Evolutionary conservation across 2,329 filamentous ascomycete species (phyloP).

Genomic region (Colletotrichum siamense): DNA sequence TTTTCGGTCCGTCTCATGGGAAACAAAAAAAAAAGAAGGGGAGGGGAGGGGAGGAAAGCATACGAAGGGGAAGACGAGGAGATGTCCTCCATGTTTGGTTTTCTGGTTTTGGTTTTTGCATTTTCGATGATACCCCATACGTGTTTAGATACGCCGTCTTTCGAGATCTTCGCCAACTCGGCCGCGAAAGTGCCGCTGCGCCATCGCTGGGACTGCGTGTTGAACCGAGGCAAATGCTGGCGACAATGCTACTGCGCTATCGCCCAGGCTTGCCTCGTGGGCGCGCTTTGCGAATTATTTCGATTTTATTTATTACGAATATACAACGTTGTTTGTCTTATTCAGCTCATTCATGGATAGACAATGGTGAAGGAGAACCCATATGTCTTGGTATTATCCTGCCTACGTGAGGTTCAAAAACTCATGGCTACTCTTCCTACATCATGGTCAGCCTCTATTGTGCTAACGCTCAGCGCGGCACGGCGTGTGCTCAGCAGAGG

Average conservation of each 20-base stretch:
- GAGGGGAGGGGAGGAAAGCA: neutral
- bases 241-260: slow-evolving; percentile 64
- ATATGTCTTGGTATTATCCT: neutral
- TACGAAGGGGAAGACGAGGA: neutral
- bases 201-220: slow-evolving; percentile 62
- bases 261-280: slow-evolving; percentile 52
- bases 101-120: slow-evolving; percentile 26
- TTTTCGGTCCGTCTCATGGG: slow-evolving; percentile 21
- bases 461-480: neutral
- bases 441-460: neutral
- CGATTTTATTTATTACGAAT: neutral
- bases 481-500: neutral
- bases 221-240: slow-evolving; percentile 48
- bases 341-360: neutral
- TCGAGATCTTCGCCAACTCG: slow-evolving; percentile 46
- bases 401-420: neutral
- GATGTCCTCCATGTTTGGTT: slow-evolving; percentile 24
- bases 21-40: neutral
- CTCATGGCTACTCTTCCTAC: neutral
- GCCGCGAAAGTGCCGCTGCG: slow-evolving; percentile 62
- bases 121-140: slow-evolving; percentile 48
- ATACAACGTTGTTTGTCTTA: neutral
- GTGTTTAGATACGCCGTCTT: slow-evolving; percentile 50
- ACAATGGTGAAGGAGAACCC: neutral
- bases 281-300: slow-evolving; percentile 36